Evolutionary conservation across 495 filamentous ascomycete species (phyloP).

Genomic region (Talaromyces thailandensis): DNA sequence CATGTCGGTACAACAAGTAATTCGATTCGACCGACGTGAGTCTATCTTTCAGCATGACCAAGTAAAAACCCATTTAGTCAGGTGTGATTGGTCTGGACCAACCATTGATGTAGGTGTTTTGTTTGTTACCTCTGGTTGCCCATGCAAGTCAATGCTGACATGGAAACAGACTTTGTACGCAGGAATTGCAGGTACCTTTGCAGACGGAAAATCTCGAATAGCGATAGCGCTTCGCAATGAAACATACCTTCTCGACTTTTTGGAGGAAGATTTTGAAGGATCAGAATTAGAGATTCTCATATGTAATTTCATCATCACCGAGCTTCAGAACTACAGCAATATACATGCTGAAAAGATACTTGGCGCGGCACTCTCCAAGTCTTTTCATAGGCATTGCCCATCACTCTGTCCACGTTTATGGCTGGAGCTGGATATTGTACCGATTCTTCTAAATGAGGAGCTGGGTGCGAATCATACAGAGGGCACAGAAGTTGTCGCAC

Average conservation of each 20-base stretch:
- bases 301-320: background rate
- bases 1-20: background rate
- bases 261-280: background rate
- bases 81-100: background rate
- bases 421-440: background rate
- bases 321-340: background rate
- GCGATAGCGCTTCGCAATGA: background rate
- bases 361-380: background rate
- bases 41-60: background rate
- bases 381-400: background rate
- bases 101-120: background rate
- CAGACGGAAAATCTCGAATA: background rate
- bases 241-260: background rate
- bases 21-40: background rate
- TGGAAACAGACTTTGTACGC: background rate
- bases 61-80: background rate
- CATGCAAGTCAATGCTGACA: background rate
- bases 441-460: background rate
- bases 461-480: background rate
- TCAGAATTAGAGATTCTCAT: background rate
- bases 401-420: background rate
- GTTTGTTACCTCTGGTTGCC: background rate
- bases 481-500: background rate
- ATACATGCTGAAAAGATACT: background rate
- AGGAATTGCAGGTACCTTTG: background rate